Conservation (phyloP, 257 asterid genomes). For the Misopates orontium region DNA sequence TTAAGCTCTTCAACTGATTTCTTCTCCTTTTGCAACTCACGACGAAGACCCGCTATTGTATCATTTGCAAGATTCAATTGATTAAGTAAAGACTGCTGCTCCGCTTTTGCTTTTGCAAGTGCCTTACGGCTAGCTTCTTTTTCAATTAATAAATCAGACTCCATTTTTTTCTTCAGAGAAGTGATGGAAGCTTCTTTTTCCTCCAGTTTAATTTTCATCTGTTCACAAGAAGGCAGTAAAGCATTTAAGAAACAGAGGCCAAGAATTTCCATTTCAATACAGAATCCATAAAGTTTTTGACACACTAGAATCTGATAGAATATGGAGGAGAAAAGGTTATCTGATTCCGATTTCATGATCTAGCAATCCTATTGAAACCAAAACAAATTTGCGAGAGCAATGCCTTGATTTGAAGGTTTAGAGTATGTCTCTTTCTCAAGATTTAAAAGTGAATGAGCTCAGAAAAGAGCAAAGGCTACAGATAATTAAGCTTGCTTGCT, state of each 20-base stretch:
- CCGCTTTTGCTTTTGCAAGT: conserved; percentile 48
- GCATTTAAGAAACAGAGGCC: conserved; percentile 14
- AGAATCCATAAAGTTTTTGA: background rate
- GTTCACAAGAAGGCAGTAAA: conserved; percentile 26
- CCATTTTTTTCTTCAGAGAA: conserved; percentile 47
- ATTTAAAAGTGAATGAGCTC: too few species aligned
- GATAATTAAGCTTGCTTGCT: too few species aligned
- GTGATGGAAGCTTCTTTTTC: conserved; percentile 53
- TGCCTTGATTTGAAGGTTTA: too few species aligned
- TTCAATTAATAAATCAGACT: conserved; percentile 53
- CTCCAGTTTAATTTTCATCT: conserved; percentile 63
- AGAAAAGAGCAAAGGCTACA: too few species aligned
- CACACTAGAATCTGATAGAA: background rate
- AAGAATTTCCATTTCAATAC: background rate
- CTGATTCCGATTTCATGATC: too few species aligned
- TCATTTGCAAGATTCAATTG: conserved; percentile 47
- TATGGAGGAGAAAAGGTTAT: background rate
- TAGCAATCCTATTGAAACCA: too few species aligned
- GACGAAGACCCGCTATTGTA: conserved; percentile 37
- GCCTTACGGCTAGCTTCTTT: conserved; percentile 46
- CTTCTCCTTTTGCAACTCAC: conserved; percentile 53
- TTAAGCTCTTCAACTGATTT: conserved; percentile 47
- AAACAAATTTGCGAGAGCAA: too few species aligned
- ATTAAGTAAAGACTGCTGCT: conserved; percentile 42
- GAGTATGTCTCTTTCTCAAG: too few species aligned